Conservation (phyloP, 1,284 basidiomycete species). For the Naganishia liquefaciens region DNA sequence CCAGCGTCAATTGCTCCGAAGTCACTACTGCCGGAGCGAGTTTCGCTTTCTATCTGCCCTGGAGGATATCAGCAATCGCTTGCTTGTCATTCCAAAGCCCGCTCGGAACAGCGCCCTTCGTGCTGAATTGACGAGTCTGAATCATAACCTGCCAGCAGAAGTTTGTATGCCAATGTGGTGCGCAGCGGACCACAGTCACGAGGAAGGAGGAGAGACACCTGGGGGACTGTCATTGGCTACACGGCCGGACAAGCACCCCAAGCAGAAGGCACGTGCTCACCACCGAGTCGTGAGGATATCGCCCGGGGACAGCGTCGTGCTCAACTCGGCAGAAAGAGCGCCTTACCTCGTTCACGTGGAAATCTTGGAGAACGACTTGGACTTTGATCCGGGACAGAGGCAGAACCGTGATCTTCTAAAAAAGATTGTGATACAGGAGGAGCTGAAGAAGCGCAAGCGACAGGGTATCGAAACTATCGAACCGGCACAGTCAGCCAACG, state of each 20-base stretch:
- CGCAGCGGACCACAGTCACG: conserved; percentile 59
- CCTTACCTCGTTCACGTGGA: conserved; percentile 94
- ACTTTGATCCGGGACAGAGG: conserved; percentile 85
- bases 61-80: conserved; percentile 88
- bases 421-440: conserved; percentile 76
- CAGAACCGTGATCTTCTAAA: conserved; percentile 83
- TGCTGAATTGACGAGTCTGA: conserved; percentile 92
- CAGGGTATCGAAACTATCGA: conserved; percentile 41
- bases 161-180: conserved; percentile 99
- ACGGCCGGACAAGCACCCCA: conserved; percentile 50
- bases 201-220: conserved; percentile 50
- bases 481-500: conserved; percentile 12
- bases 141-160: conserved; percentile 93
- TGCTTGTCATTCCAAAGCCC: conserved; percentile 88
- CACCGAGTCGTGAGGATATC: conserved; percentile 96
- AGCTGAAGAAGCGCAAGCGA: conserved; percentile 50
- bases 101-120: conserved; percentile 92
- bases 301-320: conserved; percentile 94
- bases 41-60: conserved; percentile 85
- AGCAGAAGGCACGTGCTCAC: conserved; percentile 63
- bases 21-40: conserved; percentile 90
- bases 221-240: conserved; percentile 57
- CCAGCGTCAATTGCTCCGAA: conserved; percentile 73
- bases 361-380: conserved; percentile 84
- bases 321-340: conserved; percentile 95